Percentiles rank a stretch among this genome's conserved stretches.
phyloP scores from a whole-genome alignment of 305 asterid species.

The Fraxinus ornus region DNA sequence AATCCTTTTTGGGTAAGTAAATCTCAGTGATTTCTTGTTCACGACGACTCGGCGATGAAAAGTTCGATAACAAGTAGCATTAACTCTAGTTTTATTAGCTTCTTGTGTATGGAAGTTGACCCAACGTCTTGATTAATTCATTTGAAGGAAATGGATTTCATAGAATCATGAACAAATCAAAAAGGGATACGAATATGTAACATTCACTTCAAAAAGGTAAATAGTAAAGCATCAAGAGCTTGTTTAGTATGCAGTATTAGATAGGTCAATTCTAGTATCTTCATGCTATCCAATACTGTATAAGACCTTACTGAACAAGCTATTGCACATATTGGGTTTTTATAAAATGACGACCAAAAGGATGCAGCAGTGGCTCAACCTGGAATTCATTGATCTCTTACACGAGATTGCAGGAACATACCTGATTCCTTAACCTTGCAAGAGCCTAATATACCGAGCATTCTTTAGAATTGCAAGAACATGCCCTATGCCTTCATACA shows the following conservation, averaged over 20 bases:
- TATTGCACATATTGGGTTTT: not conserved
- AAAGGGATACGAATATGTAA: not conserved
- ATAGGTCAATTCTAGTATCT: not conserved
- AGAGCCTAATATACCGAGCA: not conserved
- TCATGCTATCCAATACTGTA: not conserved
- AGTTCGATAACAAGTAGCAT: not conserved
- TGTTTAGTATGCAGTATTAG: not conserved
- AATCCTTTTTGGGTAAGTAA: not conserved
- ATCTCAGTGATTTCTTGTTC: not conserved
- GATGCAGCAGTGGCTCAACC: not conserved
- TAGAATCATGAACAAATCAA: not conserved
- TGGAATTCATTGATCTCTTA: not conserved
- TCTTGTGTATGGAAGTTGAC: not conserved
- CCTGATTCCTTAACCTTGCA: not conserved
- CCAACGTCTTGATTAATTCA: not conserved
- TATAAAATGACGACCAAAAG: not conserved
- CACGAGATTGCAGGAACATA: not conserved
- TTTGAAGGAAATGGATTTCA: not conserved
- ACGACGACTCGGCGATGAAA: not conserved
- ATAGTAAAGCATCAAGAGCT: not conserved
- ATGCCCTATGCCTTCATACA: conserved; percentile 1
- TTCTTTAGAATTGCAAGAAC: not conserved
- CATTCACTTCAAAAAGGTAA: not conserved
- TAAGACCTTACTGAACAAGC: not conserved
- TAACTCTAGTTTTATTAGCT: not conserved